A percentile compares a stretch with the other conserved stretches of the same genome.
These are phyloP conservation scores for Bruguiera sexangula DNA, from an alignment of 345 rosid species.

Conservation along the genomic window DNA sequence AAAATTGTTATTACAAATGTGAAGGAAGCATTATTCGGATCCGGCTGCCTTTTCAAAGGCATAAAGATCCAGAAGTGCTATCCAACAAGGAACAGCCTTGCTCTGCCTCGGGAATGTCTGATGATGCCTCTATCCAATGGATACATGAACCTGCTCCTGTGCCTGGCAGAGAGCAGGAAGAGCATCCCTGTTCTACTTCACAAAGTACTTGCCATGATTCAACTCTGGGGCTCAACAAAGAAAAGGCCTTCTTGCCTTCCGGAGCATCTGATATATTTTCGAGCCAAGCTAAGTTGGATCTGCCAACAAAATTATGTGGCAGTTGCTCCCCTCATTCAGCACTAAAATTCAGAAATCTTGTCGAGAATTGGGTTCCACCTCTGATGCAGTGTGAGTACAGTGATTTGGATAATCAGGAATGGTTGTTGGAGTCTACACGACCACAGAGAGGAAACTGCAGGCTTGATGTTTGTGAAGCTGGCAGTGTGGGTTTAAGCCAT, in stretches of 20 bases:
- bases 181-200: conserved; percentile 29
- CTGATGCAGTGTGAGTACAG: conserved; percentile 39
- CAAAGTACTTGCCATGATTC: conserved; percentile 11
- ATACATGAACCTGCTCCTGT: conserved; percentile 20
- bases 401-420: conserved; percentile 42
- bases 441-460: conserved; percentile 10
- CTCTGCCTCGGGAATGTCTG: conserved; percentile 30
- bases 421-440: conserved; percentile 26
- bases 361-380: conserved; percentile 42
- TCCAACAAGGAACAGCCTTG: conserved; percentile 42
- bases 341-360: conserved; percentile 31
- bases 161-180: conserved; percentile 26
- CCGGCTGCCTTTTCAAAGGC: conserved; percentile 64
- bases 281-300: conserved; percentile 2
- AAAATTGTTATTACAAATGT: conserved; percentile 42
- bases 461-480: conserved; percentile 16
- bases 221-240: conserved; percentile 15
- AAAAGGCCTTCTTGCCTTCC: conserved; percentile 10
- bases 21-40: conserved; percentile 75
- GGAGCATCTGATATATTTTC: conserved; percentile 8
- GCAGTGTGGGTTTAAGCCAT: not conserved
- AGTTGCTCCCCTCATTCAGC: conserved; percentile 38
- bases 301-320: conserved; percentile 24
- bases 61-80: conserved; percentile 41
- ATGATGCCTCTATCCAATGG: conserved; percentile 1